A percentile compares a stretch with the other conserved stretches of the same genome.
Evolutionary conservation across 305 asterid species (phyloP).

Genomic region (Solanum aculeatissimum): DNA sequence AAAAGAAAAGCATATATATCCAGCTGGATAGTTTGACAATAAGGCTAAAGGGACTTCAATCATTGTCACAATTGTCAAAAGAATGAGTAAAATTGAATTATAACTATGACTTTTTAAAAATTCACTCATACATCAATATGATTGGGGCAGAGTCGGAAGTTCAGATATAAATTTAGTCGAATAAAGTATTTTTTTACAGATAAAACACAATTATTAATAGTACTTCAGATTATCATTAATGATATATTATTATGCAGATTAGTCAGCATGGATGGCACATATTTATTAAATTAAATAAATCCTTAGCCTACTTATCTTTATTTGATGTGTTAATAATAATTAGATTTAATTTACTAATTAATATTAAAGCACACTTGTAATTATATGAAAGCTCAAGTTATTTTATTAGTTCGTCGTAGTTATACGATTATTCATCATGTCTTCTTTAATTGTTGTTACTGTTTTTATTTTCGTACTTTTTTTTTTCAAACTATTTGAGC

Average conservation of each 20-base stretch:
- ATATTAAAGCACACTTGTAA: neutral
- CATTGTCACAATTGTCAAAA: neutral
- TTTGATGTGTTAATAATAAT: neutral
- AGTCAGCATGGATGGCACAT: neutral
- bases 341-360: neutral
- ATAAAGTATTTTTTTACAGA: rapidly evolving
- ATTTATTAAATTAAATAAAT: neutral
- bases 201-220: neutral
- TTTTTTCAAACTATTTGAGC: neutral
- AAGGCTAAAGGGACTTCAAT: neutral
- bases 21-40: neutral
- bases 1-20: neutral
- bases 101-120: neutral
- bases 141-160: neutral
- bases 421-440: too few relatives aligned
- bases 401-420: neutral
- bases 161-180: rapidly evolving
- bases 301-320: neutral
- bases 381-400: neutral
- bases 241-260: neutral
- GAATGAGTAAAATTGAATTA: neutral
- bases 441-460: neutral
- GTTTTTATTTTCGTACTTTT: neutral
- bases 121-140: neutral
- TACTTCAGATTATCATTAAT: neutral